Conservation (phyloP, 2,329 filamentous ascomycete species). For the Helotiales sp. region DNA sequence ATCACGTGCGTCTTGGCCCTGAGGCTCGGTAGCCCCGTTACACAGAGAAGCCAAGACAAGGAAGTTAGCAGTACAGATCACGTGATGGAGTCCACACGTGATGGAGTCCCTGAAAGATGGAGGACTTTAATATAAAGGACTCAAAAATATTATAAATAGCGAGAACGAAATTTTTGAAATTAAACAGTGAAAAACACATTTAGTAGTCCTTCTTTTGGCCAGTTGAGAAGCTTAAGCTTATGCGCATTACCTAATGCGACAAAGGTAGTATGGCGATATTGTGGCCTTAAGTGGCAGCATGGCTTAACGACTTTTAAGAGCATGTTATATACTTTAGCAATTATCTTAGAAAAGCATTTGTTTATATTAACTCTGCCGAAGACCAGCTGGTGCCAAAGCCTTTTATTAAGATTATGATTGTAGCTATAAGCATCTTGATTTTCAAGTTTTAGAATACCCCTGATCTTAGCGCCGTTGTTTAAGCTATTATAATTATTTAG, state of each 20-base stretch:
- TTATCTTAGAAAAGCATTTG: slow-evolving; percentile 18
- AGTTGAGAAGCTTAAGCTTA: slow-evolving; percentile 16
- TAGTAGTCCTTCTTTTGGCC: slow-evolving; percentile 15
- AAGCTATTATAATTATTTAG: slow-evolving; percentile 16
- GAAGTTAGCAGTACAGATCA: no score
- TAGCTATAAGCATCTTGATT: slow-evolving; percentile 18
- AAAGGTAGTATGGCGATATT: not conserved
- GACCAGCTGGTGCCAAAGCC: slow-evolving; percentile 16
- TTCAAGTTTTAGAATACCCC: slow-evolving; percentile 19
- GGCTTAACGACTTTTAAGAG: slow-evolving; percentile 18
- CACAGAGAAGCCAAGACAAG: no score
- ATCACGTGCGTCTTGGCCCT: no score
- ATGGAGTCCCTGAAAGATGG: no score
- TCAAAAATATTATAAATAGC: slow-evolving; percentile 20
- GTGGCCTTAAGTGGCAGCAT: slow-evolving; percentile 19
- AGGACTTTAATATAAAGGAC: no score
- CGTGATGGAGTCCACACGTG: no score
- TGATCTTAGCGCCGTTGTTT: slow-evolving; percentile 6
- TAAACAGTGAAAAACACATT: slow-evolving; percentile 11
- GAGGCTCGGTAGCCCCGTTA: no score
- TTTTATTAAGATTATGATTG: slow-evolving; percentile 19
- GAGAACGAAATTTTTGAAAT: slow-evolving; percentile 22
- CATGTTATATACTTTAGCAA: slow-evolving; percentile 16
- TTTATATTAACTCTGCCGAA: slow-evolving; percentile 16
- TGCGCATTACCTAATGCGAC: slow-evolving; percentile 11